phyloP scores from a whole-genome alignment of 2,329 filamentous ascomycete species.

The Colletotrichum liriopes region DNA sequence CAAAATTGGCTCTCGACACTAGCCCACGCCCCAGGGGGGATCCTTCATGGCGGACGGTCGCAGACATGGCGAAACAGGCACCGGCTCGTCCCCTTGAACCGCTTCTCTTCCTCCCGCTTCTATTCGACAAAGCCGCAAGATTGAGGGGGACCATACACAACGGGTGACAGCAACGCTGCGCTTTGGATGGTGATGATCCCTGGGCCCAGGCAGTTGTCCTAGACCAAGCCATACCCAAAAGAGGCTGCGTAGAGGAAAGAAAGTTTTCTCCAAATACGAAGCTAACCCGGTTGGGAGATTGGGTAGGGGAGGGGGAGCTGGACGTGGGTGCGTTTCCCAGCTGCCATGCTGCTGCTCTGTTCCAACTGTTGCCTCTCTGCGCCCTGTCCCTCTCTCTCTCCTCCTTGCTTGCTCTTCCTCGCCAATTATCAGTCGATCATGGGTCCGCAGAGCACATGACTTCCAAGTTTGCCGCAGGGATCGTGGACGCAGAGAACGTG shows the following conservation, averaged over 20 bases:
- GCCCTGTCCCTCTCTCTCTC: conserved; percentile 3
- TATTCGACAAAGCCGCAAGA: conserved; percentile 13
- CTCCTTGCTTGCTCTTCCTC: conserved; percentile 1
- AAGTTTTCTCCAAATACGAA: conserved; percentile 29
- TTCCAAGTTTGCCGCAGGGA: conserved; percentile 21
- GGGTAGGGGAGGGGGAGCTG: conserved; percentile 14
- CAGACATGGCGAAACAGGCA: conserved; percentile 27
- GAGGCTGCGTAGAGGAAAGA: conserved; percentile 28
- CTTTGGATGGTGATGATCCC: conserved; percentile 20
- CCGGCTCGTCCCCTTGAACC: conserved; percentile 14
- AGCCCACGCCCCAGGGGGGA: conserved; percentile 28
- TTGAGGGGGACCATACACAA: conserved; percentile 11
- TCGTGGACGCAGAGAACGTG: conserved; percentile 39
- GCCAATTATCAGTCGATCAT: conserved; percentile 23
- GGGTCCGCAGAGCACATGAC: conserved; percentile 26
- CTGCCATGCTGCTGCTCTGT: conserved; percentile 4
- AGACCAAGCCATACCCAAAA: conserved; percentile 10
- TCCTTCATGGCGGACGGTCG: conserved; percentile 19
- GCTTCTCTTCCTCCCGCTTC: background rate
- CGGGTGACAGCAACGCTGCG: conserved; percentile 3
- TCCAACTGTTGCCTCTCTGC: conserved; percentile 21
- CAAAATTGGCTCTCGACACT: conserved; percentile 23
- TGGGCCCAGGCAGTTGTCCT: conserved; percentile 9
- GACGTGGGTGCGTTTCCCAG: conserved; percentile 6
- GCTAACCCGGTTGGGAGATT: conserved; percentile 23